Evolutionary conservation across 495 filamentous ascomycete species (phyloP), one percentile per base, ranked within the genome.

Genomic region (Tirmania nivea): DNA sequence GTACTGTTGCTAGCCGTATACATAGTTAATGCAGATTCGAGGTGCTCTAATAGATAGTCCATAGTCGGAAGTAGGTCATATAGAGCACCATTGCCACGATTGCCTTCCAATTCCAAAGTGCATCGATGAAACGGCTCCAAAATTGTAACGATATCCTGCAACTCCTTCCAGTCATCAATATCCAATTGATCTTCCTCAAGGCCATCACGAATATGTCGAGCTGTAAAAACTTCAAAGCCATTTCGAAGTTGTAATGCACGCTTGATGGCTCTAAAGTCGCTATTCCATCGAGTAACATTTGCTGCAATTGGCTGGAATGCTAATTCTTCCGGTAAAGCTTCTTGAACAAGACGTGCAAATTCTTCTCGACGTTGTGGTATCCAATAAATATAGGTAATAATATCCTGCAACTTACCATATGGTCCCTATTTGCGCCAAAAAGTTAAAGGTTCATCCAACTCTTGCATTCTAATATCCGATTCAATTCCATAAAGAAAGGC

Each of bases 391-490:
- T 53, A 55, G 12, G 36, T 25, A 17, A 53, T 20, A 14, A 56
- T 48, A 55, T 62, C 57, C 35, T 57, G 49, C 14, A 60, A 42
- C 31, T 56, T 59, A 11, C 59, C 57, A 19, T 55, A 31, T 5
- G 57, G 35, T 4, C 51, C 59, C n/a, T 52, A 14, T 31, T 52
- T 51, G 25, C 55, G 49, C 54, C 52, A 62, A 17, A 54, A 42
- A 5, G 50, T 10, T 14, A 60, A 20, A 14, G 39, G 14, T 3
- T n/a, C 19, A 21, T 45, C 36, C 4, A 47, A 14, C 10, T 53
- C 47, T 6, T 62, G 19, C 10, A 54, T 52, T 48, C 55, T 47
- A n/a, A 51, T 14, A 10, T 59, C 21, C 0, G 45, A 35, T 34
- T 51, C 47, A 5, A 50, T 25, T 16, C 50, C 54, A 17, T 35